Evolutionary conservation across 1,284 basidiomycete genomes (phyloP), one percentile per base, ranked within the genome.

Genomic region (Papiliotrema fonsecae): DNA sequence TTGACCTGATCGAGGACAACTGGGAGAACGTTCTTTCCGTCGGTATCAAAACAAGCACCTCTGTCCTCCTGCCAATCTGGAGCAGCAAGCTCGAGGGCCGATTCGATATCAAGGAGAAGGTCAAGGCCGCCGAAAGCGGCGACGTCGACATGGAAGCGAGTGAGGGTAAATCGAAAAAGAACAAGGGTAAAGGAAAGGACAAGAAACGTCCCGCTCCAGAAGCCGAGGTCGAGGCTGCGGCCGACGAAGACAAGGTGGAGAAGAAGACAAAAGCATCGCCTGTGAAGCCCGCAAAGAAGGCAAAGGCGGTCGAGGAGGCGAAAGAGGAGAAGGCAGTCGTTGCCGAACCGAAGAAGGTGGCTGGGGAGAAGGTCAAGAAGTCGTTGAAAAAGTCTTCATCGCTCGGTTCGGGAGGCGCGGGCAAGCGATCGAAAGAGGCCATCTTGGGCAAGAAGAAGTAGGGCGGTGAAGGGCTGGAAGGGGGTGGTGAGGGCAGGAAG

Each of bases 11-110:
- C 57, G 80, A 82, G 55, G 88, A 84, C 42, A 86, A 83, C 21
- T 97, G 93, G 93, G 84, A 87, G 49, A 97, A 97, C 67, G 77
- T 98, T 42, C 89, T 96, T 63, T 85, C 82, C 52, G 73, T 98
- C 25, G 82, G 92, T 58, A 83, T 98, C 76, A 98, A 98, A 76
- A 96, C 91, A 3, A 87, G 83, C 57, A 81, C 81, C 18, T 88
- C 86, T 44, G 78, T 84, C n/a, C 83, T 86, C 55, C 75, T 98
- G 26, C 94, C 94, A 1, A 83, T 98, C 60, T 98, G 91, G 90
- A 82, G 79, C 37, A 81, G 83, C 41, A 77, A 76, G 13, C 77
- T 77, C 5, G 78, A 81, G 40, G 82, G 79, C 32, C 56, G 62
- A 46, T 66, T 68, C 55, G 61, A 60, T 16, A 41, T 48, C 43